Conservation (phyloP, 2,329 filamentous ascomycete genomes). For the Fusarium fujikuroi region DNA sequence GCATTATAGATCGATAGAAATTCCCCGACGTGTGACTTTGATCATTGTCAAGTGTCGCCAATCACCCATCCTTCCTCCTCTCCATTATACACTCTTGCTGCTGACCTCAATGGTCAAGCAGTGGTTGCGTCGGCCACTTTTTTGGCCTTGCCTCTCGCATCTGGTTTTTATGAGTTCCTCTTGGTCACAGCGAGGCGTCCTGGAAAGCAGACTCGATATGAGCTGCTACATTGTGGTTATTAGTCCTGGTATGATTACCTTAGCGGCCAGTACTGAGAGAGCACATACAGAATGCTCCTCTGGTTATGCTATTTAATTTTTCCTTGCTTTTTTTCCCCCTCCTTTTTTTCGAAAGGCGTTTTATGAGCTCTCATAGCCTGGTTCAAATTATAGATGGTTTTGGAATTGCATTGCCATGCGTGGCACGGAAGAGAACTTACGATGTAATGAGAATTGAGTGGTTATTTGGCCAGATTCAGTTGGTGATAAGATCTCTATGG, state of each 20-base stretch:
- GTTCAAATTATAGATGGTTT: conserved; percentile 22
- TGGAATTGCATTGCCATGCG: conserved; percentile 27
- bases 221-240: conserved; percentile 28
- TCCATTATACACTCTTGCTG: conserved; percentile 7
- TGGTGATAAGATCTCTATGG: background rate
- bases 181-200: conserved; percentile 42
- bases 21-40: conserved; percentile 26
- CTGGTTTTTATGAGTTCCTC: conserved; percentile 16
- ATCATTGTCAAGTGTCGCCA: conserved; percentile 14
- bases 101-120: conserved; percentile 3
- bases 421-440: conserved; percentile 25
- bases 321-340: background rate
- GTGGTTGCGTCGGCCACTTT: background rate
- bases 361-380: conserved; percentile 3
- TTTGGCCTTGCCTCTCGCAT: conserved; percentile 6
- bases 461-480: conserved; percentile 2
- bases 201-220: conserved; percentile 31
- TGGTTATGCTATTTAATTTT: conserved; percentile 25
- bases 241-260: background rate
- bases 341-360: conserved; percentile 11
- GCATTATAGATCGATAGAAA: conserved; percentile 44
- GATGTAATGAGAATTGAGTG: conserved; percentile 28
- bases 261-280: background rate
- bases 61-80: conserved; percentile 20
- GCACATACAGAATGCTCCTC: background rate